Base-by-base conservation (phyloP, 169 alveolate species). In the Amoebophrya sp. region DNA sequence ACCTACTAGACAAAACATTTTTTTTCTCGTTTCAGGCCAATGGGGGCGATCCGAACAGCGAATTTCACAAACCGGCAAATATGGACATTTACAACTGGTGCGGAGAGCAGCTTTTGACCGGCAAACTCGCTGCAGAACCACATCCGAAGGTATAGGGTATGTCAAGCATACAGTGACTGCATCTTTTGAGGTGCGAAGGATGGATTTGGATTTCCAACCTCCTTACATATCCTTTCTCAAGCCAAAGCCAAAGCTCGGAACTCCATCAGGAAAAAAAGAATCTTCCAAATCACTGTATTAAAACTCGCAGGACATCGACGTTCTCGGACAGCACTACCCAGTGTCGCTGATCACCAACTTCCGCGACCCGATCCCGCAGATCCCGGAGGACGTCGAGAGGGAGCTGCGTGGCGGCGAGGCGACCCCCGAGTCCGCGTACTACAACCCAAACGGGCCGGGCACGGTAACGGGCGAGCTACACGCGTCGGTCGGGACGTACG, bases 41-140 rank as follows among this genome's bases (percentile, higher is more conserved):
- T n/a, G 83, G 83, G 32, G 83, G 83, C 83, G 83, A 66, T n/a
- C 83, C 83, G 83, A 66, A 66, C 32, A 7, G 32, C 10, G 83
- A 66, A 25, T 66, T 66, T n/a, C 83, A 66, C 32, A 66, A 66
- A 25, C 83, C 83, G 38, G 83, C 83, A 2, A 66, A 66, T 25
- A 66, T 66, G 83, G 83, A 66, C 18, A 66, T 66, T 66, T 66
- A 66, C 83, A 66, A 66, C 83, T 66, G 83, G 83, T 66, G 83
- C 83, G 83, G 83, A 66, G 83, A 66, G 32, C 83, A 66, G 35
- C 83, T 66, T 12, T 25, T 66, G 32, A 66, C 83, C 7, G 83
- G 83, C 1, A n/a, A 2, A 0, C 35, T 66, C 32, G 83, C 1
- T 12, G 83, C 39, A 7, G 83, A 66, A 2, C 54, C 54, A 12